Base-by-base conservation (phyloP, 495 filamentous ascomycete species). In the Hypoxylon cercidicola region DNA sequence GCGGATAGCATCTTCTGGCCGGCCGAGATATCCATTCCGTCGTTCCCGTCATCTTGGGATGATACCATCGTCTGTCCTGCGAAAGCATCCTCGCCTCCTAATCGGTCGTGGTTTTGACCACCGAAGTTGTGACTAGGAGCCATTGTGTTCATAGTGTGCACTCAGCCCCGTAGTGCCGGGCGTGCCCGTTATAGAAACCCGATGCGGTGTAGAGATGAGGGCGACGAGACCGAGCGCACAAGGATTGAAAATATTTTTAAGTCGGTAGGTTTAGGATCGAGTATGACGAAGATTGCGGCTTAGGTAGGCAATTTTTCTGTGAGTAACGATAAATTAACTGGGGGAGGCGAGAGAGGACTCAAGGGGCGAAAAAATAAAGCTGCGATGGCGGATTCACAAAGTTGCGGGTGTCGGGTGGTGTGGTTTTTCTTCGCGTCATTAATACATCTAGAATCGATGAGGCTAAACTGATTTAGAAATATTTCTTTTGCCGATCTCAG, bases 1-100 rank as follows among this genome's bases (percentile, higher is more conserved):
- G 95, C 95, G 57, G 94, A 97, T 30, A 95, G 73, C 96, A 99
- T 99, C 78, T 92, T 93, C 78, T 98, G 96, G 8, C 79, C 72
- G 13, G 92, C 81, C 1, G 93, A 91, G 56, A 93, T 90, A 60
- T 93, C 83, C 21, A 79, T 64, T 12, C 80, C 79, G 9, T 71
- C 74, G 46, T 71, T 72, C 40, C 78, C 72, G 49, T 78, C 76
- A 12, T 74, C 71, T 21, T 70, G 56, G 1, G 57, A 71, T 3
- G 73, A 65, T 20, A 72, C 43, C 60, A 70, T 72, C 9, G 68
- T 70, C n/a, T 54, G 46, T 8, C 71, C 66, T 25, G 49, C 53
- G 48, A 76, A 72, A 40, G 68, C 64, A 48, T 70, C 68, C 34
- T 73, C 66, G 12, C 55, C 46, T 34, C 43, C 58, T 63, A 73